These are phyloP conservation scores for Psilocybe subaeruginosa DNA, from an alignment of 768 basidiomycete species.

Conservation along the genomic window DNA sequence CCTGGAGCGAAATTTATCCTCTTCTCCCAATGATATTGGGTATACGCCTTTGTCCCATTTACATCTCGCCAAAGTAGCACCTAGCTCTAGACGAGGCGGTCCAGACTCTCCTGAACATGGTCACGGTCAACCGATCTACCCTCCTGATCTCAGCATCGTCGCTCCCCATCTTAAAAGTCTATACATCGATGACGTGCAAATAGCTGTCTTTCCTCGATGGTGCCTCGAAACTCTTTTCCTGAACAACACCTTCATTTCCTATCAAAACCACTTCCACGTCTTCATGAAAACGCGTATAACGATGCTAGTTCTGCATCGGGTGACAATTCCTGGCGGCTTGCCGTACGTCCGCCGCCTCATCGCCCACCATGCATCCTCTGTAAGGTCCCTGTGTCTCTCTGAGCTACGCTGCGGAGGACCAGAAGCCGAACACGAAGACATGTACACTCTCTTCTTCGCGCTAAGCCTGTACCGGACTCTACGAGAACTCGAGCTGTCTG, in stretches of 20 bases:
- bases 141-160: constrained; percentile 9
- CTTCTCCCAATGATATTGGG: not conserved
- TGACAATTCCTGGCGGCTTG: constrained; percentile 4
- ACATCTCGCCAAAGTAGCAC: not conserved
- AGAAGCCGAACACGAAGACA: not conserved
- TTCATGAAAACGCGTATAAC: constrained; percentile 1
- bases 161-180: constrained; percentile 9
- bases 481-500: constrained; percentile 1
- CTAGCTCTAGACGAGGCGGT: not conserved
- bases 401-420: constrained; percentile 1
- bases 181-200: not conserved
- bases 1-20: constrained; percentile 6
- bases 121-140: not conserved
- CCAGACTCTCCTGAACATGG: not conserved
- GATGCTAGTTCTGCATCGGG: constrained; percentile 3
- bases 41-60: constrained; percentile 6
- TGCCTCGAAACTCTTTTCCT: not conserved
- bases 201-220: constrained; percentile 8
- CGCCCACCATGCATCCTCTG: not conserved
- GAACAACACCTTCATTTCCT: constrained; percentile 1
- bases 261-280: constrained; percentile 8
- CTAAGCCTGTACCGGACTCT: constrained; percentile 1
- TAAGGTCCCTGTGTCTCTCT: constrained; percentile 2
- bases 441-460: constrained; percentile 9
- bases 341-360: constrained; percentile 1